These are phyloP conservation scores for Pichia eremophila DNA, from an alignment of 805 yeast genomes.

Conservation along the genomic window DNA sequence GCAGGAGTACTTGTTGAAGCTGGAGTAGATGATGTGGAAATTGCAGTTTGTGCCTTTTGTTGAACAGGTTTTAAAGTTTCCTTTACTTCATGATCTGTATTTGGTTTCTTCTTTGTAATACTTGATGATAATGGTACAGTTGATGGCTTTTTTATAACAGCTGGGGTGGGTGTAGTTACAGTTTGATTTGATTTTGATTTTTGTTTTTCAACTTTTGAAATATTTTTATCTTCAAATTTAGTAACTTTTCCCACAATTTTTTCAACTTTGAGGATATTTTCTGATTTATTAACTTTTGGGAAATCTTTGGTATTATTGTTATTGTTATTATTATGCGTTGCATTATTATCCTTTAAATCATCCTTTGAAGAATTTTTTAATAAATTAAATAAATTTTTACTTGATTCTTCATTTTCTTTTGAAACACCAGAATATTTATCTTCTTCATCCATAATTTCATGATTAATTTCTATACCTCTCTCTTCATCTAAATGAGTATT, in stretches of 20 bases:
- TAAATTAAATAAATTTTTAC: constrained; percentile 20
- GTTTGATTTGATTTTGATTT: constrained; percentile 4
- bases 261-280: constrained; percentile 1
- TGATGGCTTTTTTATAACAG: too few species aligned
- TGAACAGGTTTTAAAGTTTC: too few species aligned
- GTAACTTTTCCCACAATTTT: constrained; percentile 11
- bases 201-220: background rate
- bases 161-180: background rate
- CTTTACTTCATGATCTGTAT: background rate
- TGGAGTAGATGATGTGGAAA: background rate
- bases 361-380: constrained; percentile 7
- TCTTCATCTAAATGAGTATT: constrained; percentile 87
- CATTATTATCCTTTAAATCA: background rate
- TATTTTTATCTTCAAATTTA: constrained; percentile 32
- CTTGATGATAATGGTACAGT: background rate
- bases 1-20: background rate
- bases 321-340: background rate
- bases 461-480: constrained; percentile 70
- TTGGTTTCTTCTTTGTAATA: background rate
- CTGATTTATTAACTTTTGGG: background rate
- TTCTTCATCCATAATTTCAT: constrained; percentile 87
- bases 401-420: constrained; percentile 33
- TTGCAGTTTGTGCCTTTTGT: background rate
- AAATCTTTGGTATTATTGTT: constrained; percentile 3
- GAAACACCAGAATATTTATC: constrained; percentile 92